Evolutionary conservation across 2,329 filamentous ascomycete species (phyloP).

Genomic region (Xylaria sp.): DNA sequence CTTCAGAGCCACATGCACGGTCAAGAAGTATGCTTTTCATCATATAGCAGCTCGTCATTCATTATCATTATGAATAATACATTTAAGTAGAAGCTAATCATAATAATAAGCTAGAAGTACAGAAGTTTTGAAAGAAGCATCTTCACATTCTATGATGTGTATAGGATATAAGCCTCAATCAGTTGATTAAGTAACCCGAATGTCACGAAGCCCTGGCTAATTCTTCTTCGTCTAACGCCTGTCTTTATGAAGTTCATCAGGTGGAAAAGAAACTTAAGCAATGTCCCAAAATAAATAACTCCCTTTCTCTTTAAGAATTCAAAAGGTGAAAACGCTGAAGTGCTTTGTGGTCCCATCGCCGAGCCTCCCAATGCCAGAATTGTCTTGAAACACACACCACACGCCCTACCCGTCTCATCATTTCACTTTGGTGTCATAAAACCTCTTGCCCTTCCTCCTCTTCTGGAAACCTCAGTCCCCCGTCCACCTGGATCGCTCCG

Average conservation of each 20-base stretch:
- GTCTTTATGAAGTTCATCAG: conserved; percentile 12
- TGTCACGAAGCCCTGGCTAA: neutral
- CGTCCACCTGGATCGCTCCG: conserved; percentile 76
- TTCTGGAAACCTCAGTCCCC: conserved; percentile 68
- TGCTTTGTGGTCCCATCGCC: neutral
- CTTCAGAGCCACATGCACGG: neutral
- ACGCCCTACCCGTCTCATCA: conserved; percentile 5
- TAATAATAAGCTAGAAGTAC: neutral
- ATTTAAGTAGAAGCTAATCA: neutral
- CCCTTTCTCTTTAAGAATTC: conserved; percentile 11
- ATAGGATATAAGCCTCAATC: neutral
- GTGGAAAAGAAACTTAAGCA: conserved; percentile 23
- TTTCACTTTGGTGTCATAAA: conserved; percentile 45
- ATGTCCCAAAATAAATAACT: conserved; percentile 13
- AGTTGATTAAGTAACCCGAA: neutral
- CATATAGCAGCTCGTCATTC: neutral
- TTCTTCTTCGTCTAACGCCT: conserved; percentile 22
- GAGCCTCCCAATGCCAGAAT: conserved; percentile 1
- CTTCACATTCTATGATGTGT: conserved; percentile 14
- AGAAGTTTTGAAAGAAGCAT: conserved; percentile 1
- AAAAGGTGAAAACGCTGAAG: conserved; percentile 23
- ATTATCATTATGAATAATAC: neutral
- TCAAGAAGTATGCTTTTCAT: neutral
- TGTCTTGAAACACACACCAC: conserved; percentile 1
- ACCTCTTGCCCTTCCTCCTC: conserved; percentile 69